A percentile compares a stretch with the other conserved stretches of the same genome.
These are phyloP conservation scores for Cryptosporidium xiaoi DNA, from an alignment of 169 alveolate genomes.

Conservation along the genomic window DNA sequence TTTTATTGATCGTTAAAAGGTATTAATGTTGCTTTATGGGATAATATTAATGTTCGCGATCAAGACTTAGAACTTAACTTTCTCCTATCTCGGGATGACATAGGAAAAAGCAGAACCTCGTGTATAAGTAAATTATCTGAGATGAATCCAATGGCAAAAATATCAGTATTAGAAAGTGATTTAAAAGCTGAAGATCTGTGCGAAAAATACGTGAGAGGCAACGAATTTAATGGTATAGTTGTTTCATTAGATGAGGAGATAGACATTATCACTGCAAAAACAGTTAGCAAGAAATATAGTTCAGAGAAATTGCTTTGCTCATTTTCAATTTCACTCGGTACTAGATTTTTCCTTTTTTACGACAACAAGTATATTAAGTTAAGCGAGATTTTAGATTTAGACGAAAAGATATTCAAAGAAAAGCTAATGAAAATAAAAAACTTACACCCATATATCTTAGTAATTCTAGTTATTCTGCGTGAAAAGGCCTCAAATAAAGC, in stretches of 20 bases:
- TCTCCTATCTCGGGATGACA: slow-evolving; percentile 22
- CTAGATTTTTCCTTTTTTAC: slow-evolving; percentile 46
- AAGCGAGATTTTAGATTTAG: not conserved
- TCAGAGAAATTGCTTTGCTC: slow-evolving; percentile 5
- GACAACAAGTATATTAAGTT: slow-evolving; percentile 29
- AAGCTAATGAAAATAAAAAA: slow-evolving; percentile 3
- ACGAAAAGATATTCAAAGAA: not conserved
- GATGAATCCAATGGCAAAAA: slow-evolving; percentile 56
- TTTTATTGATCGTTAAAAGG: slow-evolving; percentile 8
- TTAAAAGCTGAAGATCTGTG: not conserved
- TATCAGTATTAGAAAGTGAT: not conserved
- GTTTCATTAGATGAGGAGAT: slow-evolving; percentile 49
- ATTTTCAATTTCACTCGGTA: slow-evolving; percentile 49
- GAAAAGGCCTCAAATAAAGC: not conserved
- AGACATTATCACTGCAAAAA: slow-evolving; percentile 8
- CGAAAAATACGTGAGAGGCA: not conserved
- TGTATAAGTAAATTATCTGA: slow-evolving; percentile 37
- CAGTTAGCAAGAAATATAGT: slow-evolving; percentile 17
- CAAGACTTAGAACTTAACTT: slow-evolving; percentile 35
- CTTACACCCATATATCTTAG: slow-evolving; percentile 43
- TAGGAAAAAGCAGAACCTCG: slow-evolving; percentile 37
- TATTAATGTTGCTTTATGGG: slow-evolving; percentile 44
- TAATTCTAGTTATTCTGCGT: slow-evolving; percentile 5
- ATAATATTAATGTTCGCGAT: slow-evolving; percentile 8
- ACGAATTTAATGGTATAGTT: slow-evolving; percentile 28